Conservation (phyloP, 2,329 filamentous ascomycete genomes). For the Aspergillus pseudoterreus region DNA sequence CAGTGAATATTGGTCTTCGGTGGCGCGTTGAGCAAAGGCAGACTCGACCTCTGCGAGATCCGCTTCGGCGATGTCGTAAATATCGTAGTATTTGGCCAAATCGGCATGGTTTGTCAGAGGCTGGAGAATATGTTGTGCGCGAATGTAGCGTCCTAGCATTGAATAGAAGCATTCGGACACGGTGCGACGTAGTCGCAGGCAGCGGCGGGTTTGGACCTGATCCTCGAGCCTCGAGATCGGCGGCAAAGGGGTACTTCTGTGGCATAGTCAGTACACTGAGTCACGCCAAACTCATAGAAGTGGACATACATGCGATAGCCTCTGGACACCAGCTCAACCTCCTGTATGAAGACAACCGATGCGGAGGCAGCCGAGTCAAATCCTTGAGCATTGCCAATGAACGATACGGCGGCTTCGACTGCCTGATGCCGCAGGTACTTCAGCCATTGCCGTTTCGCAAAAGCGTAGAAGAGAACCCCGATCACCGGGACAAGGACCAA, state of each 20-base stretch:
- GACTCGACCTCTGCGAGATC: slow-evolving; percentile 68
- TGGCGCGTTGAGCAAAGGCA: slow-evolving; percentile 61
- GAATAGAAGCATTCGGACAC: slow-evolving; percentile 67
- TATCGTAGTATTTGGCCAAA: slow-evolving; percentile 87
- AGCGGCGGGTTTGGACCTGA: slow-evolving; percentile 72
- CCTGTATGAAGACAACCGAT: slow-evolving; percentile 78
- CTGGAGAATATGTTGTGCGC: slow-evolving; percentile 65
- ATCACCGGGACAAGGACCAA: slow-evolving; percentile 48
- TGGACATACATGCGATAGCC: slow-evolving; percentile 74
- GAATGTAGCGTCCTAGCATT: slow-evolving; percentile 67
- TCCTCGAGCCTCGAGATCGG: slow-evolving; percentile 92
- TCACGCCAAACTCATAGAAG: slow-evolving; percentile 10
- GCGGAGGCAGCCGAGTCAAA: slow-evolving; percentile 76
- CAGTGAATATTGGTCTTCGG: slow-evolving; percentile 73
- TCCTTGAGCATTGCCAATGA: slow-evolving; percentile 72
- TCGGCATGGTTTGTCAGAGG: slow-evolving; percentile 74
- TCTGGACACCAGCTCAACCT: slow-evolving; percentile 90
- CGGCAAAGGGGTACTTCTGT: slow-evolving; percentile 79
- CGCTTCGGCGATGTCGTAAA: slow-evolving; percentile 73
- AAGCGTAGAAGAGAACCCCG: slow-evolving; percentile 63
- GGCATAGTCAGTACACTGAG: slow-evolving; percentile 17
- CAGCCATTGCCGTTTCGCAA: slow-evolving; percentile 75
- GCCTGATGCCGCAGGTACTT: slow-evolving; percentile 73
- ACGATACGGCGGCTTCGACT: slow-evolving; percentile 62
- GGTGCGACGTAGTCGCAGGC: slow-evolving; percentile 72